phyloP scores from a whole-genome alignment of 169 alveolate species.

The Babesia microti region DNA sequence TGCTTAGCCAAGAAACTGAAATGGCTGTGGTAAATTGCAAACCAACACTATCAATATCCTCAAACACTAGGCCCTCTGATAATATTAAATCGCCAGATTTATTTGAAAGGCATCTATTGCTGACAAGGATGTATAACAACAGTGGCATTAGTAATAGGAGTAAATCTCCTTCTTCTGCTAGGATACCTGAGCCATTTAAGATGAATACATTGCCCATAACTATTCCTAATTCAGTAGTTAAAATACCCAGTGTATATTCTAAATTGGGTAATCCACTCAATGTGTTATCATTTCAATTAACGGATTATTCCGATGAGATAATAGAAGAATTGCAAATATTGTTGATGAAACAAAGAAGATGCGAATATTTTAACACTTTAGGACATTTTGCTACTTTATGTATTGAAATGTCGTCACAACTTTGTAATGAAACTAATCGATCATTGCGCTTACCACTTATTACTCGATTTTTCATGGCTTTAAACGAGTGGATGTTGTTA shows the following conservation, averaged over 20 bases:
- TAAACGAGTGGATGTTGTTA: conserved; percentile 68
- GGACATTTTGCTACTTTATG: conserved; percentile 58
- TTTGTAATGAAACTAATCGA: conserved; percentile 55
- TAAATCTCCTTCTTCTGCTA: conserved; percentile 21
- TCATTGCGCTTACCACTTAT: conserved; percentile 44
- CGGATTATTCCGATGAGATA: conserved; percentile 49
- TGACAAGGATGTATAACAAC: conserved; percentile 13
- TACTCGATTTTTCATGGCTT: conserved; percentile 38
- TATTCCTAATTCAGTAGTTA: conserved; percentile 48
- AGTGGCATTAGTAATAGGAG: neutral
- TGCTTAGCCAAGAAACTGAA: conserved; percentile 76
- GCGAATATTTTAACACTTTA: conserved; percentile 71
- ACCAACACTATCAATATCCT: conserved; percentile 37
- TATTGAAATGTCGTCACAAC: conserved; percentile 54
- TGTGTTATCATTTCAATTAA: conserved; percentile 47
- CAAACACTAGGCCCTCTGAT: neutral
- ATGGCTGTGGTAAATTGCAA: conserved; percentile 84
- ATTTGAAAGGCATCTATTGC: conserved; percentile 34
- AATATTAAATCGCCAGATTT: conserved; percentile 49
- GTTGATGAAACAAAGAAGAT: conserved; percentile 73
- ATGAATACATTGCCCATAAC: conserved; percentile 25
- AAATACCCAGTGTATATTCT: conserved; percentile 57
- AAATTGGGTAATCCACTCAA: conserved; percentile 64
- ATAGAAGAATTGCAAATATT: conserved; percentile 66
- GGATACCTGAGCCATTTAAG: conserved; percentile 34